Base-by-base conservation (phyloP, 352 stramenopile genomes). In the Phytophthora sansomeana region DNA sequence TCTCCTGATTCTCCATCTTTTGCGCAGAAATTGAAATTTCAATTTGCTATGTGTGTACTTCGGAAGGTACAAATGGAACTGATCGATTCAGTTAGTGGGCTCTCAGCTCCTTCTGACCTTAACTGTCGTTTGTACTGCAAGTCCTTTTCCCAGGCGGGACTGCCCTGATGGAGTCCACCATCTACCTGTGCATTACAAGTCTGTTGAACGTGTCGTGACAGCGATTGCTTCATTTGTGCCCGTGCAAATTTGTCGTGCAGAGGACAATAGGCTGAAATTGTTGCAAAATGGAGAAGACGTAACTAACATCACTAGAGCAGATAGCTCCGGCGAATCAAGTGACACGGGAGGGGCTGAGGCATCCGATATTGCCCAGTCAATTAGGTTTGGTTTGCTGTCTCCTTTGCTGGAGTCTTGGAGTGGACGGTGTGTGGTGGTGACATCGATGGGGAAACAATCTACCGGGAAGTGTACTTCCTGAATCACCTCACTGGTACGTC, bases 401-500 rank as follows among this genome's bases (percentile, higher is more conserved):
- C 71, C 72, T 1, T 14, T 83, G 5, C 38, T 83, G 0, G 17
- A 19, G 9, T 63, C 75, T 16, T 83, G 75, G 75, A 42, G 33
- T 30, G 41, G 58, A 8, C 59, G 60, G 9, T 80, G 71, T 24
- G 47, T 78, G 8, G 75, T 83, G 28, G 54, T 83, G 21, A 78
- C 71, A 8, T 80, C 71, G 0, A 80, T 83, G 75, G 75, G 75
- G 10, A 83, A 86, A 26, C 78, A 90, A 44, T 90, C 81, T 6
- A 90, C 81, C 3, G 81, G 81, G 3, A 88, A 90, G 39, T 86
- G 74, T 90, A 87, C 44, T 89, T 87, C 21, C 59, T 90, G 1
- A 90, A 90, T 39, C 81, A 88, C 33, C 61, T 89, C 30, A 86
- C 76, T 5, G 78, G 80, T 9, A 81, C 70, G 4, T 87, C 78